Conservation (phyloP, 108 stramenopile genomes). For the Nitzschia sp. region DNA sequence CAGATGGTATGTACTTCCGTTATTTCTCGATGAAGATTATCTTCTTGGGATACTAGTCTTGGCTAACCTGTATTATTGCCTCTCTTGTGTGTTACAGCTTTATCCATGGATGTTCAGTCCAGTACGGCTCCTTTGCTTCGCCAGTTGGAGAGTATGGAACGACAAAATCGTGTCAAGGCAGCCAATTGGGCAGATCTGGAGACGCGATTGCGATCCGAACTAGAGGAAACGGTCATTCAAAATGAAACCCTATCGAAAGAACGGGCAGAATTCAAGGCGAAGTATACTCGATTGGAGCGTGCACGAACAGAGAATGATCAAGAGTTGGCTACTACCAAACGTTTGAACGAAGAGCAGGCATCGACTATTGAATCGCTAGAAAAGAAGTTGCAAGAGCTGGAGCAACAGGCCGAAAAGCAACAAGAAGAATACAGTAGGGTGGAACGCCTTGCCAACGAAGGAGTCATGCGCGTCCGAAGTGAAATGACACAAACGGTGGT, state of each 20-base stretch:
- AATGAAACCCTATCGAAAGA: constrained; percentile 65
- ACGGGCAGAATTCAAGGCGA: constrained; percentile 59
- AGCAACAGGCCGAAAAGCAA: constrained; percentile 38
- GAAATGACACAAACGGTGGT: constrained; percentile 76
- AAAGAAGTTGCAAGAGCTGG: constrained; percentile 41
- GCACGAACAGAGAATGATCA: constrained; percentile 49
- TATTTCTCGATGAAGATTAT: not conserved
- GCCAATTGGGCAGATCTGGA: constrained; percentile 72
- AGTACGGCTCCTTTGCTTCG: constrained; percentile 79
- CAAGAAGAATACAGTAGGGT: constrained; percentile 56
- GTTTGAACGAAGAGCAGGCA: constrained; percentile 50
- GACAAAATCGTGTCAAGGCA: constrained; percentile 69
- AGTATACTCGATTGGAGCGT: constrained; percentile 49
- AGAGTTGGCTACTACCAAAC: constrained; percentile 37
- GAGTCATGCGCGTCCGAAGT: constrained; percentile 60
- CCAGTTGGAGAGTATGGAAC: constrained; percentile 78
- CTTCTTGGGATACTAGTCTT: not conserved
- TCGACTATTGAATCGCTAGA: constrained; percentile 41
- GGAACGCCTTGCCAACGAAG: constrained; percentile 66
- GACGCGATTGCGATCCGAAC: constrained; percentile 62
- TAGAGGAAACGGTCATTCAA: constrained; percentile 70
- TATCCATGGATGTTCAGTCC: constrained; percentile 79
- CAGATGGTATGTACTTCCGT: constrained; percentile 50
- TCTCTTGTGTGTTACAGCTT: constrained; percentile 33
- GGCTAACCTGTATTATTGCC: not conserved